Base-by-base conservation (phyloP, 176 grass and related monocot genomes). In the Paspalum vaginatum region DNA sequence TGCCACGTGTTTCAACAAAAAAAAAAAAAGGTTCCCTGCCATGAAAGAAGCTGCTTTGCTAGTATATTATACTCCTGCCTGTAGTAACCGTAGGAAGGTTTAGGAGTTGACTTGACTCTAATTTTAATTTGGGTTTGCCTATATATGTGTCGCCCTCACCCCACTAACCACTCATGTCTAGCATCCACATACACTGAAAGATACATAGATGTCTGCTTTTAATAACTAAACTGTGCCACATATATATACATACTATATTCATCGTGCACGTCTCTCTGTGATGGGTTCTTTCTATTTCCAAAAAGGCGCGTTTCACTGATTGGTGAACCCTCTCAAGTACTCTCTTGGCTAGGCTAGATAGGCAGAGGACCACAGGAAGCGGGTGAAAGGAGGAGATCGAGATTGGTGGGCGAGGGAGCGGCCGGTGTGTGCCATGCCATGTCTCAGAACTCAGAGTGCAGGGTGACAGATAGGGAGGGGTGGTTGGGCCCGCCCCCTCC, bases 381-480 rank as follows among this genome's bases (percentile, higher is more conserved):
- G 45, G 49, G 51, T 47, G 87, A 52, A 58, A 37, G 15, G 6
- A 64, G 62, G 9, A 55, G 44, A 72, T 77, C 11, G 57, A 32
- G 79, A 45, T 79, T 51, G 85, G 80, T 25, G 61, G 70, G 51
- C 18, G 76, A 3, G 3, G 40, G 40, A 42, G 40, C 3, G 40
- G 40, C 40, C 47, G 78, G 26, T 67, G 73, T 40, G 20, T 67
- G 73, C 68, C 68, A 48, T 66, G 64, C 62, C 61, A 51, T 72
- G 64, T 85, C 61, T 59, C n/a, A 75, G 32, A 75, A n/a, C n/a
- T n/a, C n/a, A n/a, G n/a, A 70, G 61, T 84, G 78, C 54, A 47
- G 67, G 53, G 76, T 32, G 81, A 57, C 13, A 68, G 68, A 67
- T 56, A 24, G 81, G 16, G 62, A 75, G 63, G 3, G 63, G 3